Percentiles rank a stretch among this genome's conserved stretches.
phyloP scores from a whole-genome alignment of 2,329 filamentous ascomycete species.

The Aspergillus felis region DNA sequence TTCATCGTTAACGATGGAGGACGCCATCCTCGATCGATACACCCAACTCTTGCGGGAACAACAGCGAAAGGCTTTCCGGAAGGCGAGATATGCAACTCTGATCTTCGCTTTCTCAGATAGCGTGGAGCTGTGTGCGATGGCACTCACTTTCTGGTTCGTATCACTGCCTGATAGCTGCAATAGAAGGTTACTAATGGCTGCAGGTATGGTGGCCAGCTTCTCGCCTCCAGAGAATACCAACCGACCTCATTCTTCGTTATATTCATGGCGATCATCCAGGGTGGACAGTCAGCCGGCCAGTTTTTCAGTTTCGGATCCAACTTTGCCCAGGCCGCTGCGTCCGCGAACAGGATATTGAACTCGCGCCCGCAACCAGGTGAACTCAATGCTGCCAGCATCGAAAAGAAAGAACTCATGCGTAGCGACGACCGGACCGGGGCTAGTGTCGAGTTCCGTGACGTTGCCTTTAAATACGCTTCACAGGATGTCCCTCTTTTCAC shows the following conservation, averaged over 20 bases:
- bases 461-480: constrained; percentile 31
- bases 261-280: constrained; percentile 65
- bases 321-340: constrained; percentile 37
- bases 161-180: background rate
- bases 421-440: background rate
- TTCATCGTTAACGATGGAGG: constrained; percentile 65
- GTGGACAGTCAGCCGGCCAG: constrained; percentile 63
- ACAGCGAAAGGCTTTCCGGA: constrained; percentile 56
- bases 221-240: constrained; percentile 49
- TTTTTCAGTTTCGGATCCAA: constrained; percentile 64
- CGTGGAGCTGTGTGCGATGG: constrained; percentile 60
- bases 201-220: constrained; percentile 62
- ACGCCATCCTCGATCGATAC: constrained; percentile 61
- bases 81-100: constrained; percentile 59
- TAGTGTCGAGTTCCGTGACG: background rate
- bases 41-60: constrained; percentile 56
- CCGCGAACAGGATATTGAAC: constrained; percentile 36
- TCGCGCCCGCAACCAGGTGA: constrained; percentile 6
- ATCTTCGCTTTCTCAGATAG: constrained; percentile 69
- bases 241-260: constrained; percentile 52
- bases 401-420: background rate
- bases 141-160: constrained; percentile 55
- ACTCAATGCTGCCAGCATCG: background rate
- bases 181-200: constrained; percentile 17
- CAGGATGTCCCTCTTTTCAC: constrained; percentile 28